These are phyloP conservation scores for Sarcomyxa edulis DNA, from an alignment of 768 basidiomycete genomes.

Conservation along the genomic window DNA sequence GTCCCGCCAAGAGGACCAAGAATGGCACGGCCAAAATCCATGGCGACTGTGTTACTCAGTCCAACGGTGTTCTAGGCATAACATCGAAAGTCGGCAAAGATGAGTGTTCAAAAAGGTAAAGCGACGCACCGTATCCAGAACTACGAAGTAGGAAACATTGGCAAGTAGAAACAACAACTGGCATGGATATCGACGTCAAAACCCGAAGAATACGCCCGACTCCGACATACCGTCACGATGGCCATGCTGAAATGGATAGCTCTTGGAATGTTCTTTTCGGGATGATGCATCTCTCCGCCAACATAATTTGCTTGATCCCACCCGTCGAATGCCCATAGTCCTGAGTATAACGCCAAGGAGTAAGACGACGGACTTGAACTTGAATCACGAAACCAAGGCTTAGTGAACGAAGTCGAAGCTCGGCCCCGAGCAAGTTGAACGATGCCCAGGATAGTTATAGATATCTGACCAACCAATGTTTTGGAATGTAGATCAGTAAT, in stretches of 20 bases:
- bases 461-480: constrained; percentile 42
- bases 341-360: constrained; percentile 92
- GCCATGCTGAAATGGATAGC: constrained; percentile 90
- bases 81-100: neutral
- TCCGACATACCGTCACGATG: constrained; percentile 59
- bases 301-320: constrained; percentile 95
- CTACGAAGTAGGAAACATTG: constrained; percentile 89
- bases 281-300: constrained; percentile 79
- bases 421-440: constrained; percentile 70
- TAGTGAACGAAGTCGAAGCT: constrained; percentile 60
- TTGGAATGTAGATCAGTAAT: too few species aligned
- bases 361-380: constrained; percentile 79
- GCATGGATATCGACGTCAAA: constrained; percentile 6
- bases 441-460: constrained; percentile 75
- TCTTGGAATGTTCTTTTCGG: constrained; percentile 82
- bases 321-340: constrained; percentile 93
- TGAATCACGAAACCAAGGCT: constrained; percentile 67
- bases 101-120: constrained; percentile 4
- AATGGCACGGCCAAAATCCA: constrained; percentile 87
- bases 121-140: constrained; percentile 69
- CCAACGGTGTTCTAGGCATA: constrained; percentile 57
- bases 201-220: constrained; percentile 15
- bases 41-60: constrained; percentile 80
- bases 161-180: constrained; percentile 75
- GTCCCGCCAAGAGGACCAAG: constrained; percentile 86